Base-by-base conservation (phyloP, 1,139 yeast species). In the Chernovozyma aurita region DNA sequence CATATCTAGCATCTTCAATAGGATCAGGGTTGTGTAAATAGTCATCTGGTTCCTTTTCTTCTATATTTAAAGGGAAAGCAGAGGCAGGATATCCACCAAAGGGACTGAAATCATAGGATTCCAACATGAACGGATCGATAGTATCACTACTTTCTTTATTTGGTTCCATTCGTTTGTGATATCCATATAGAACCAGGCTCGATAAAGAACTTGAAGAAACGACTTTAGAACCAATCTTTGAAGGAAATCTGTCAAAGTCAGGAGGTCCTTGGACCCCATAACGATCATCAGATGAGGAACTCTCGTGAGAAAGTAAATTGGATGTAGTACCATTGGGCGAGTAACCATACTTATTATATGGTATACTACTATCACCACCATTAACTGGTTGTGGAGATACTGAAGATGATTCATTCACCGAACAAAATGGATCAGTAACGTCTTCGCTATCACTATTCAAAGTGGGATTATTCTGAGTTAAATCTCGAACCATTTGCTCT, bases 41-140 rank as follows among this genome's bases (percentile, higher is more conserved):
- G 56, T 88, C 97, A 61, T 88, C 97, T 3, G 86, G 83, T 59
- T 88, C 97, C 59, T 85, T 85, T 50, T 88, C 97, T 41, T 87
- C 95, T 44, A 88, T 78, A 48, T 77, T 80, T 37, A 88, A 64
- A 0, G 96, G 96, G 63, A 88, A 88, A 1, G 87, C 77, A 4
- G 85, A 70, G 4, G 95, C 92, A 2, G 97, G 96, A 57, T 85
- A 88, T 9, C 96, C 97, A 37, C 97, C 97, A 65, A 88, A 88
- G 2, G 97, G 97, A 35, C 88, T 79, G 47, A 80, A 69, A 40
- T 65, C 70, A 3, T 60, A 45, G 18, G 42, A 37, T 21, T 32
- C 36, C 4, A 21, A 24, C 28, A 38, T 35, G 41, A 37, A 43
- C n/a, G 33, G 47, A 28, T 41, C 26, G 4, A 15, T 29, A n/a